Evolutionary conservation across 208 protist species (phyloP).

Genomic region (Acanthamoeba sp.): DNA sequence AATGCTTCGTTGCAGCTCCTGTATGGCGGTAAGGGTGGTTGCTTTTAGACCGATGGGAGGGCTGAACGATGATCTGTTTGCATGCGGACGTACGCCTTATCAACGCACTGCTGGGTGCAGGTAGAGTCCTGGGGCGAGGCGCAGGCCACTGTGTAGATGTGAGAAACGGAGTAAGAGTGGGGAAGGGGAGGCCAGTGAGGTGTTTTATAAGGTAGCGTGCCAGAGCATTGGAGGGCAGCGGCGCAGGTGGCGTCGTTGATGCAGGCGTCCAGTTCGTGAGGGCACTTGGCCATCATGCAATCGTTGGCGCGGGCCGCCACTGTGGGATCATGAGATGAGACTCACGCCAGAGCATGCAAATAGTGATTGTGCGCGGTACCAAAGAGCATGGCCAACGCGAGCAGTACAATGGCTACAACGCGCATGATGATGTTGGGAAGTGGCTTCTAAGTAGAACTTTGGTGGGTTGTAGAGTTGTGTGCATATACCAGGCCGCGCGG

Average conservation of each 20-base stretch:
- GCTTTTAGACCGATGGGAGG: neutral
- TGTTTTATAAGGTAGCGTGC: neutral
- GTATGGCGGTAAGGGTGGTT: neutral
- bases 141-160: neutral
- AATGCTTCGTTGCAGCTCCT: neutral
- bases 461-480: too few species aligned
- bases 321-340: too few species aligned
- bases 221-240: neutral
- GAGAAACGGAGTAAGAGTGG: neutral
- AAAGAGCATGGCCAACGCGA: neutral
- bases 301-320: neutral
- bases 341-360: too few species aligned
- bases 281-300: conserved; percentile 1
- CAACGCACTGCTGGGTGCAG: neutral
- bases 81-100: neutral
- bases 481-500: too few species aligned
- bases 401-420: neutral
- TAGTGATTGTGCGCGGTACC: too few species aligned
- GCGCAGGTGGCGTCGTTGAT: conserved; percentile 7
- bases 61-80: neutral
- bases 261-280: neutral
- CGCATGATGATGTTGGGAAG: neutral
- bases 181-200: neutral
- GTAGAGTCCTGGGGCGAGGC: neutral
- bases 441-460: neutral